Evolutionary conservation across 2,329 filamentous ascomycete genomes (phyloP), one percentile per base, ranked within the genome.

Genomic region (Colletotrichum noveboracense): DNA sequence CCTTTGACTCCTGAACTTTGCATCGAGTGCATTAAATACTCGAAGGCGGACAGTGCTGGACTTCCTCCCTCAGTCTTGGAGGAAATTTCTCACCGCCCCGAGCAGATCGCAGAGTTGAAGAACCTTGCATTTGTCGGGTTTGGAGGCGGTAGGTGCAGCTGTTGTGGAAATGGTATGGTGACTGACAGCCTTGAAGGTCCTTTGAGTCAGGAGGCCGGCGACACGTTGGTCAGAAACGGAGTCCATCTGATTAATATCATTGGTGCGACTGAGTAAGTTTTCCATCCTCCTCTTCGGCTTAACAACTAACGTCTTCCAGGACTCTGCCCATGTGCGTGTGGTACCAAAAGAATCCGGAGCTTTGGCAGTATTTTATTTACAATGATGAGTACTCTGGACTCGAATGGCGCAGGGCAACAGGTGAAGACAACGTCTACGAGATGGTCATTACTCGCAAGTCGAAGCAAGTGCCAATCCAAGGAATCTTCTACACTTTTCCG

Each of bases 31-130:
- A 66, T 88, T 7, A 64, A 81, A 2, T 43, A 83, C 18, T 76
- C 79, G 4, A 75, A 80, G 1, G 78, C 80, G 0, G 79, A 85
- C 7, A 77, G 79, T 1, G 76, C 81, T 1, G 7, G 83, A 10
- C 71, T 86, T 10, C 81, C 86, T 3, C 87, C 87, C 0, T 83
- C 85, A 0, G 80, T 88, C 14, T 66, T 89, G 2, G 87, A 88
- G 60, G 87, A 88, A 3, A 81, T 89, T 77, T 55, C 83, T 48
- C 80, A 84, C n/a, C 79, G 75, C 5, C 78, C 83, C 0, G 78
- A 83, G 1, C 78, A 82, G 4, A 76, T 85, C 3, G 77, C 79
- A 3, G 65, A 78, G 0, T 75, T 89, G 12, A 73, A 73, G 9
- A 84, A 82, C 38, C 74, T 88, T 3, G 79, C 82, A 0, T 77